Conservation (phyloP, 805 yeast species). For the Candida morakotiae region DNA sequence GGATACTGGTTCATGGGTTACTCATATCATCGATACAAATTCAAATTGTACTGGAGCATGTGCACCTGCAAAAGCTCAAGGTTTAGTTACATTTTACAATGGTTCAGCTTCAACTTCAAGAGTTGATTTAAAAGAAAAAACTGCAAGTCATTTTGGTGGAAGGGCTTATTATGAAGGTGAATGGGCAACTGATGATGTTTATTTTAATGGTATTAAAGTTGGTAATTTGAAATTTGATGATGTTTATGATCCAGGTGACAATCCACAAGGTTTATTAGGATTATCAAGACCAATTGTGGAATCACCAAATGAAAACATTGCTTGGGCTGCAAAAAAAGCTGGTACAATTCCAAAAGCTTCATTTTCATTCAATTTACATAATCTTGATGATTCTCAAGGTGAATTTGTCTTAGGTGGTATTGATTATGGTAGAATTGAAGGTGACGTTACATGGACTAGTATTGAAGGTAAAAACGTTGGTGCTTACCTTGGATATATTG, state of each 20-base stretch:
- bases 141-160: too few species aligned
- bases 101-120: too few species aligned
- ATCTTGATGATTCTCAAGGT: not conserved
- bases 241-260: too few species aligned
- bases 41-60: too few species aligned
- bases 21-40: too few species aligned
- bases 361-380: not conserved
- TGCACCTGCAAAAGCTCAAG: too few species aligned
- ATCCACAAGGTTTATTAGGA: constrained; percentile 1
- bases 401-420: constrained; percentile 3
- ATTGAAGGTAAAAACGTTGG: not conserved
- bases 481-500: not conserved
- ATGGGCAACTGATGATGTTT: not conserved
- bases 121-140: too few species aligned
- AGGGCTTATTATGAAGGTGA: constrained; percentile 19
- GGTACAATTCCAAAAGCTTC: constrained; percentile 1
- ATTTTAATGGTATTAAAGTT: not conserved
- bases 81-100: too few species aligned
- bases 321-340: not conserved
- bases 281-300: not conserved
- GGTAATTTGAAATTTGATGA: not conserved
- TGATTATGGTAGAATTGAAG: constrained; percentile 2
- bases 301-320: not conserved
- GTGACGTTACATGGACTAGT: not conserved
- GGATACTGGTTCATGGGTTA: too few species aligned